Conservation (phyloP, 1,284 basidiomycete species). For the Trichosporon sp. region DNA sequence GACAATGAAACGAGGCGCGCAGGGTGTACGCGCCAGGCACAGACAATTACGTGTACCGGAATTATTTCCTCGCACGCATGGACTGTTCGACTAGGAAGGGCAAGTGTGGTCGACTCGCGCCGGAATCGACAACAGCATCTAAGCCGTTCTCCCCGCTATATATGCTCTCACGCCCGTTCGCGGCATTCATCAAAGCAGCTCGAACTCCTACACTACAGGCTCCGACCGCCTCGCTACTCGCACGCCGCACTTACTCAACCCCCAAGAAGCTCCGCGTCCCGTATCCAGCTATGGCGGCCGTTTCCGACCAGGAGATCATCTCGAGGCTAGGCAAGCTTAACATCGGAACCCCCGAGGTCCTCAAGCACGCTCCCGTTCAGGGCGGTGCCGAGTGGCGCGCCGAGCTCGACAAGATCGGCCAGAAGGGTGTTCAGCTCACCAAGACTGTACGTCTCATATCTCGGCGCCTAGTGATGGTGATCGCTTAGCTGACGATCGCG, state of each 20-base stretch:
- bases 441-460: conserved; percentile 47
- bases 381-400: conserved; percentile 53
- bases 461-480: background rate
- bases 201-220: conserved; percentile 10
- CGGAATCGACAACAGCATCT: conserved; percentile 12
- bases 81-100: conserved; percentile 13
- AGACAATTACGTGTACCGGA: conserved; percentile 2
- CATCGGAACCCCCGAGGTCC: conserved; percentile 46
- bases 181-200: conserved; percentile 31
- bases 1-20: conserved; percentile 6
- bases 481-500: conserved; percentile 15
- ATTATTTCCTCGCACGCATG: conserved; percentile 1
- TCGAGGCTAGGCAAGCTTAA: conserved; percentile 47
- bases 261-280: conserved; percentile 25
- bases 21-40: conserved; percentile 15
- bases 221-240: conserved; percentile 12
- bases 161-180: conserved; percentile 33
- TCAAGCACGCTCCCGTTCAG: conserved; percentile 51
- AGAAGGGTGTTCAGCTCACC: conserved; percentile 43
- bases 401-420: conserved; percentile 48
- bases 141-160: conserved; percentile 10
- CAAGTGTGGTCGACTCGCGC: conserved; percentile 1
- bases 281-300: conserved; percentile 64
- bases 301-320: conserved; percentile 71
- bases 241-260: conserved; percentile 17